These are phyloP conservation scores for Dictyophora rubrovolvata DNA, from an alignment of 768 basidiomycete species.

Conservation along the genomic window DNA sequence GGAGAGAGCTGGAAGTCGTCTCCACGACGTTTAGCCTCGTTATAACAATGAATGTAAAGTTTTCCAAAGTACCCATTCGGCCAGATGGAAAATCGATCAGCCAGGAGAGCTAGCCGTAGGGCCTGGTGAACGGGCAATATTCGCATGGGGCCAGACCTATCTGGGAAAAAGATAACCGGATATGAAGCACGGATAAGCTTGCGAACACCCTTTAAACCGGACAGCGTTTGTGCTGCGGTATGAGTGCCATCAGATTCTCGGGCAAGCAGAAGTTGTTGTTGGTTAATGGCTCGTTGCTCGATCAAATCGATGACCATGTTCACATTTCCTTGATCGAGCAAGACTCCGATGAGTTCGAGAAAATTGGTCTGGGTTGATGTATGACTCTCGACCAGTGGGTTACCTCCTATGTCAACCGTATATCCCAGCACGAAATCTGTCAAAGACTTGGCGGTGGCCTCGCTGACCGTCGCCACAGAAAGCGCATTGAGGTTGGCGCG, in stretches of 20 bases:
- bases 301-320: conserved; percentile 20
- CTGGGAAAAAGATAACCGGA: background rate
- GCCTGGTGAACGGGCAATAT: conserved; percentile 12
- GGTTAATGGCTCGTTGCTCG: conserved; percentile 7
- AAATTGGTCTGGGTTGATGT: conserved; percentile 9
- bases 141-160: background rate
- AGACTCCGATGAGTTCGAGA: conserved; percentile 14
- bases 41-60: conserved; percentile 37
- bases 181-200: background rate
- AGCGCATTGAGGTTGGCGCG: conserved; percentile 26
- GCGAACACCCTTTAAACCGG: background rate
- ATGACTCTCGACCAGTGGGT: background rate
- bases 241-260: background rate
- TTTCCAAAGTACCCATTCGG: conserved; percentile 26
- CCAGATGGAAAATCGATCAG: conserved; percentile 23
- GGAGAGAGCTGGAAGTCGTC: conserved; percentile 23
- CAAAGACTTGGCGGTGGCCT: conserved; percentile 9
- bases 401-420: background rate
- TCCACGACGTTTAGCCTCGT: conserved; percentile 22
- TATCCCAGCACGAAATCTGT: conserved; percentile 21
- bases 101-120: conserved; percentile 26
- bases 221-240: background rate
- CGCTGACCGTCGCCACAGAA: background rate
- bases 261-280: conserved; percentile 1
- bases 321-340: conserved; percentile 15